phyloP scores from a whole-genome alignment of 495 filamentous ascomycete genomes.

The Talaromyces borbonicus region DNA sequence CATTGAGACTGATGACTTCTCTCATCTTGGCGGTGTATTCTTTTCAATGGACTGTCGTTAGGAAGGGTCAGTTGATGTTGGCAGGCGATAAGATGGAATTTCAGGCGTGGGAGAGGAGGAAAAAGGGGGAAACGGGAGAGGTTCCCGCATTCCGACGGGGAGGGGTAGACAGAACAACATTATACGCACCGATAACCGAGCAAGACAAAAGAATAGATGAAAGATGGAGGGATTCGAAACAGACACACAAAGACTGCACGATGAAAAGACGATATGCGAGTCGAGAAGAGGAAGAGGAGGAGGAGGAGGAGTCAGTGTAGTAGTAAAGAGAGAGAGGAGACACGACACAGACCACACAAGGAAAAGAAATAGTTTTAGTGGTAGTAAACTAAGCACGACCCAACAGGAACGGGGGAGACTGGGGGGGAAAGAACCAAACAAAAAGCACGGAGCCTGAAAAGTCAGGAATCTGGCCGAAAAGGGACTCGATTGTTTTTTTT shows the following conservation, averaged over 20 bases:
- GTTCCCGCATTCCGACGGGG: conserved; percentile 4
- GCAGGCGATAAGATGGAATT: not conserved
- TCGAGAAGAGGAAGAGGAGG: not conserved
- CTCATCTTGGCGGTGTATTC: conserved; percentile 77
- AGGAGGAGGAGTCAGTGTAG: not conserved
- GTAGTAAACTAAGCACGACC: too few species aligned
- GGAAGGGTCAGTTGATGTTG: conserved; percentile 2
- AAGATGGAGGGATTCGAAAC: too few species aligned
- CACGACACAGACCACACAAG: conserved; percentile 2
- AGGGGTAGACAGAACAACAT: not conserved
- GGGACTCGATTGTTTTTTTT: too few species aligned
- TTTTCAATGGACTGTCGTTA: not conserved
- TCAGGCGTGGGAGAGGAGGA: not conserved
- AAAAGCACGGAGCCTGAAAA: not conserved
- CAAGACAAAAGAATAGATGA: too few species aligned
- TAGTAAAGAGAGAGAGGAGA: not conserved
- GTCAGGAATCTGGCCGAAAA: too few species aligned
- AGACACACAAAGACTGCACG: too few species aligned
- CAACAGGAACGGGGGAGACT: too few species aligned
- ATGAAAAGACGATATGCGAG: not conserved
- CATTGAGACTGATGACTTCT: conserved; percentile 99
- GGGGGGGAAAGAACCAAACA: not conserved
- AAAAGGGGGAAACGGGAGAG: not conserved
- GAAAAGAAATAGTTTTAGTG: too few species aligned
- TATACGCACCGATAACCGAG: not conserved